Evolutionary conservation across 345 rosid species (phyloP), one percentile per base, ranked within the genome.

Genomic region (Sisymbrium irio): DNA sequence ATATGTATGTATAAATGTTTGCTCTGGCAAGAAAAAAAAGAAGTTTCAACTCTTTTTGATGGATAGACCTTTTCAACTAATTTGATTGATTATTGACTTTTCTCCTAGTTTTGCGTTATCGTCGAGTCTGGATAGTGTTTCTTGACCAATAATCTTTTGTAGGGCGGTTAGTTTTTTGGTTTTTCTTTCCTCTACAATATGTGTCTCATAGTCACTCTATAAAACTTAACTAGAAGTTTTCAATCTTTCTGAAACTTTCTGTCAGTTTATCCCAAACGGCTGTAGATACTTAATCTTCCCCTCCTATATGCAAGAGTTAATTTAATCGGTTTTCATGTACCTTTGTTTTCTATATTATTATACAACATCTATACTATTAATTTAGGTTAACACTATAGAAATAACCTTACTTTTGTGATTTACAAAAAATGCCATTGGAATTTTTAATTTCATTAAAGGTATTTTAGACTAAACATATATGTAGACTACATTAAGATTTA

Each of bases 81-180:
- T 37, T 70, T 32, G 55, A 32, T 69, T 17, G 54, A 2, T 58
- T 33, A 18, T 18, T 14, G 65, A 73, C 59, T 65, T 46, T 46
- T 57, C 6, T 56, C 17, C 42, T 64, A 39, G 30, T 41, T 3
- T 41, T 63, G 37, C 64, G 46, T 72, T 63, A 64, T 42, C 46
- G 44, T 27, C 33, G 41, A 61, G 36, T 36, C 8, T 37, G 50
- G 40, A 5, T 36, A 13, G 25, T 18, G 53, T 62, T 51, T 51
- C 45, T 72, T 53, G 68, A 53, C 69, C 70, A 63, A 20, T 40
- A 4, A 47, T 72, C 53, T 51, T 51, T 51, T 33, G 37, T 45
- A 20, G 5, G 70, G 63, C 36, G 17, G 14, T 41, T 63, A 19
- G 5, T 73, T 44, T 45, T 35, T 18, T 10, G 50, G 56, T 0